Evolutionary conservation across 805 yeast genomes (phyloP), one percentile per base, ranked within the genome.

Genomic region (Starmera dryadoides): DNA sequence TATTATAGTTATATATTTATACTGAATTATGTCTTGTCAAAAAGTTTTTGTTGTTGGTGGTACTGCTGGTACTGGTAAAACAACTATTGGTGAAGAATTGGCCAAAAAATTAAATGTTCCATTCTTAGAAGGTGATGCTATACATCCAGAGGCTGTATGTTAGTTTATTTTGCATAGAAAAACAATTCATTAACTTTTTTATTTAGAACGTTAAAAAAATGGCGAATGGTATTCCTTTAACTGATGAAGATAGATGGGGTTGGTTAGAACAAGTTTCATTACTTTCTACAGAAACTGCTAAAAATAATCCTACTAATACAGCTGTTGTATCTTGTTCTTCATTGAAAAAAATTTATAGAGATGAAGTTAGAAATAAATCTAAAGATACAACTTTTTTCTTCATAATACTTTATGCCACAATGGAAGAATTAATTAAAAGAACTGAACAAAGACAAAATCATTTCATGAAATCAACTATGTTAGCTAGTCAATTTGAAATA

Each of bases 11-110:
- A n/a, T n/a, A n/a, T n/a, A n/a, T n/a, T n/a, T n/a, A n/a, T 25
- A 8, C 12, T 10, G n/a, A 8, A 12, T 12, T 12, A 25, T 25
- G 28, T 12, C n/a, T 12, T 11, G 12, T 11, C 28, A 25, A n/a
- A 25, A 12, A 16, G 75, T 78, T 2, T 59, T 77, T 23, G 78
- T 88, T 2, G 77, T 91, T 8, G 96, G 95, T 11, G 98, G 98
- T 0, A 96, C 98, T 1, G 89, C 96, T 0, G 98, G 98, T 8
- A 84, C 96, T 2, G 98, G 98, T 1, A 93, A 93, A 58, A 71
- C 94, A 18, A 86, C 96, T 2, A 73, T 84, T 17, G 95, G 86
- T 0, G 63, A 63, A 12, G 52, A 59, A 10, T 52, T 89, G 17
- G 59, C 81, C 0, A 43, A 62, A 17, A 53, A 60, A 18, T 69